These are phyloP conservation scores for Porcisia hertigi DNA, from an alignment of 208 protist genomes.

Conservation along the genomic window DNA sequence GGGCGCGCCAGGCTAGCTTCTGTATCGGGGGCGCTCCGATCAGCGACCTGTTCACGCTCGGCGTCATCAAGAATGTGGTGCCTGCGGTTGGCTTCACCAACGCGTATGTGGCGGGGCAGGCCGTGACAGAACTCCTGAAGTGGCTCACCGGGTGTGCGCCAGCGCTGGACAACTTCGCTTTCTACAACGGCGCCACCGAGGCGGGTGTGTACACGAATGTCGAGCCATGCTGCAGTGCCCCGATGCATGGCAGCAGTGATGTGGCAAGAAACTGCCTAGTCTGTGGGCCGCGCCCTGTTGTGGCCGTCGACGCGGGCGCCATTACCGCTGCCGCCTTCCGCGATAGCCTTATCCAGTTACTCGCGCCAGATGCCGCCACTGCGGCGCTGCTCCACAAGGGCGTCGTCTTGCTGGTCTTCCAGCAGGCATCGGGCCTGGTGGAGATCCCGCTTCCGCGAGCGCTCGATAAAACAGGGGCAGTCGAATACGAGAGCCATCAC, in stretches of 20 bases:
- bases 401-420: constrained; percentile 17
- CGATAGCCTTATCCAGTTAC: constrained; percentile 22
- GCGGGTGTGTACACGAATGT: constrained; percentile 34
- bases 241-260: constrained; percentile 19
- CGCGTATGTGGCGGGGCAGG: constrained; percentile 94
- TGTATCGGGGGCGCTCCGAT: constrained; percentile 93
- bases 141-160: constrained; percentile 75
- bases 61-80: constrained; percentile 99
- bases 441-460: constrained; percentile 10
- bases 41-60: constrained; percentile 84
- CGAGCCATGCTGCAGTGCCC: constrained; percentile 18
- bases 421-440: constrained; percentile 1
- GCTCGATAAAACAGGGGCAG: background rate
- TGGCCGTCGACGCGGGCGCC: constrained; percentile 28
- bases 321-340: constrained; percentile 18
- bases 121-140: constrained; percentile 94
- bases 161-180: constrained; percentile 92
- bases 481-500: no score
- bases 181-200: constrained; percentile 87
- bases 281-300: constrained; percentile 56
- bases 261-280: constrained; percentile 47
- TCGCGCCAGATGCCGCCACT: background rate
- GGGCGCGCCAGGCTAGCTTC: constrained; percentile 86
- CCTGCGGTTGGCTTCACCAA: constrained; percentile 99
- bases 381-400: constrained; percentile 8